A percentile compares a stretch with the other conserved stretches of the same genome.
These are phyloP conservation scores for Fusarium begoniae DNA, from an alignment of 2,329 filamentous ascomycete genomes.

Conservation along the genomic window DNA sequence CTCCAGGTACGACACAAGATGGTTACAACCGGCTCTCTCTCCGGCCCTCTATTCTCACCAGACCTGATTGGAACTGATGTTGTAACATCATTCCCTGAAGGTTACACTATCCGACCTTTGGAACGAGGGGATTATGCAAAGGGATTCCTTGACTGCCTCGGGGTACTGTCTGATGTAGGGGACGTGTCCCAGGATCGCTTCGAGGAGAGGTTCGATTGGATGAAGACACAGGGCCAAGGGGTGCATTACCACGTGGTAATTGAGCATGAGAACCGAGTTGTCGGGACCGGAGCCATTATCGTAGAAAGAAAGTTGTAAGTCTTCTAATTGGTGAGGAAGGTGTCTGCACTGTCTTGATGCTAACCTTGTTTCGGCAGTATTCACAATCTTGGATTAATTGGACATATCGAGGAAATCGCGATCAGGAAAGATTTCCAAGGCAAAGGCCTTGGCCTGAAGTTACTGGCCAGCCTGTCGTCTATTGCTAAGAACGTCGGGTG, in stretches of 20 bases:
- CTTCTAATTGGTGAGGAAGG: rapidly evolving
- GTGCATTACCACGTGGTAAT: neutral
- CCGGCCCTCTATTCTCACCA: neutral
- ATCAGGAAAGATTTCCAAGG: neutral
- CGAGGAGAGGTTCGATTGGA: neutral
- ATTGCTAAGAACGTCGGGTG: neutral
- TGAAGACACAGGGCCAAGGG: neutral
- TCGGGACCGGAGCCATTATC: neutral
- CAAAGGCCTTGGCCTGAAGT: neutral
- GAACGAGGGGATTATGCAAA: neutral
- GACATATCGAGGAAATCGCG: neutral
- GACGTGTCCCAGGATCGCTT: neutral
- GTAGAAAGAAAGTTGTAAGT: neutral
- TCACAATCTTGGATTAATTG: neutral
- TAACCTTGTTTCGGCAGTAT: neutral
- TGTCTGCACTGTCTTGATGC: neutral
- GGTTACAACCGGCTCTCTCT: neutral
- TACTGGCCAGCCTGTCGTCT: neutral
- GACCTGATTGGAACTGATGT: neutral
- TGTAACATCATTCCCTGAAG: neutral
- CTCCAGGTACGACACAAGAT: neutral
- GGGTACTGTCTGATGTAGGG: neutral
- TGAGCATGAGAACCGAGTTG: neutral
- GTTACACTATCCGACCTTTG: neutral
- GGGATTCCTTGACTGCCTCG: neutral